Conservation (phyloP, 1,284 basidiomycete genomes). For the Chalciporus sp. region DNA sequence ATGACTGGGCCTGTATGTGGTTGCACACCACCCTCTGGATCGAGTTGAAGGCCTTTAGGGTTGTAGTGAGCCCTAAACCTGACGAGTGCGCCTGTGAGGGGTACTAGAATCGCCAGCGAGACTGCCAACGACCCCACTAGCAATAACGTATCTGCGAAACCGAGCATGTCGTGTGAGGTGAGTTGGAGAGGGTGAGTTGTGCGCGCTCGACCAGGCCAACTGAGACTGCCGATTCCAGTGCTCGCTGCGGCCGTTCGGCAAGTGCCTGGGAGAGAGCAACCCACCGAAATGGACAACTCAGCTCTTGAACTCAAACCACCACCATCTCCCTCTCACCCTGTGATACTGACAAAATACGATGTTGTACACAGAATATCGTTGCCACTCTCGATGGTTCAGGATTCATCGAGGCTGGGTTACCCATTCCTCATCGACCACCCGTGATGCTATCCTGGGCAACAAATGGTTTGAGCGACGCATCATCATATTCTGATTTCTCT, state of each 20-base stretch:
- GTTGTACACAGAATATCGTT: not conserved
- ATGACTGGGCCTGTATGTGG: constrained; percentile 76
- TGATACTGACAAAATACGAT: not conserved
- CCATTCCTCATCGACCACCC: not conserved
- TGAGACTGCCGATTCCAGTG: constrained; percentile 12
- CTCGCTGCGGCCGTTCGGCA: constrained; percentile 19
- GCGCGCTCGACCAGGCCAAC: not conserved
- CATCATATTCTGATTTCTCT: not conserved
- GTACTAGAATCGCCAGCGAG: constrained; percentile 59
- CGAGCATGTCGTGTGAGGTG: constrained; percentile 38
- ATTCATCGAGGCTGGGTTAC: not conserved
- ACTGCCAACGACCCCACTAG: constrained; percentile 51
- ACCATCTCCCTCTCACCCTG: constrained; percentile 31
- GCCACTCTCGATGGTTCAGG: not conserved
- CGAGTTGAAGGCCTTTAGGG: constrained; percentile 81
- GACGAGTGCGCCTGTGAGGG: constrained; percentile 68
- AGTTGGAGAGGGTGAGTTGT: not conserved
- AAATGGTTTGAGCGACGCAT: not conserved
- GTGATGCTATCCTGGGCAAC: too few relatives aligned
- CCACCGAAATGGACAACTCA: constrained; percentile 23
- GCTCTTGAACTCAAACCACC: constrained; percentile 42
- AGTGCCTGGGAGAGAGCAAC: constrained; percentile 27
- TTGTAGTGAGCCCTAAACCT: constrained; percentile 81
- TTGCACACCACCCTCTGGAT: constrained; percentile 73
- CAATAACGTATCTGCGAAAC: constrained; percentile 43